Evolutionary conservation across 2,329 filamentous ascomycete genomes (phyloP), one percentile per base, ranked within the genome.

Genomic region (Fusarium mexicanum): DNA sequence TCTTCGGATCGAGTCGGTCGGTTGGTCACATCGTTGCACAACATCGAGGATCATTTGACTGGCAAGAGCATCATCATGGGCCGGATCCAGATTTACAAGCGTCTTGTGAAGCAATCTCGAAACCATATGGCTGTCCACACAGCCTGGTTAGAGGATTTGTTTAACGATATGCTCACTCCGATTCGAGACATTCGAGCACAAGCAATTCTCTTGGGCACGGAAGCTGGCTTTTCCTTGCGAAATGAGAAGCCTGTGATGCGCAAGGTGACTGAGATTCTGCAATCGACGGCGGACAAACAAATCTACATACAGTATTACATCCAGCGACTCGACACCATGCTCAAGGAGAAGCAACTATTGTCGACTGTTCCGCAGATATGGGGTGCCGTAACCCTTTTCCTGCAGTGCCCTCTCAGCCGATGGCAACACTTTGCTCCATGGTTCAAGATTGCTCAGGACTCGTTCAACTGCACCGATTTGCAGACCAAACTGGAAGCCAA

Each of bases 331-430:
- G 88, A 88, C 64, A 85, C 87, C 17, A 94, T 96, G 91, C 86
- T 92, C 33, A 88, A 91, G 72, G 86, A 88, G 55, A 91, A 87
- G 72, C 88, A 83, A 51, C 69, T 73, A 17, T 68, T 80, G 31
- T 81, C 87, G 1, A 86, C 90, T 44, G 95, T 97, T 2, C 95
- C 96, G 11, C 93, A 95, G 74, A 94, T 98, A 29, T 98, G 96
- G 96, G 93, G 93, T 67, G 89, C 94, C 41, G 86, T 97, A 6
- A 90, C 96, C 12, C 87, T 98, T 5, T 90, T 98, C 63, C 85
- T 98, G 54, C 91, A 93, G 83, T 90, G 83, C 82, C 91, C 81
- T 73, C 86, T 85, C 78, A 90, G 85, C 73, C 91, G 80, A 84
- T 98, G 96, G 93, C 87, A 91, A 38, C 90, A 93, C 78, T 91